Conservation (phyloP, 768 basidiomycete genomes). For the Naganishia friedmannii region DNA sequence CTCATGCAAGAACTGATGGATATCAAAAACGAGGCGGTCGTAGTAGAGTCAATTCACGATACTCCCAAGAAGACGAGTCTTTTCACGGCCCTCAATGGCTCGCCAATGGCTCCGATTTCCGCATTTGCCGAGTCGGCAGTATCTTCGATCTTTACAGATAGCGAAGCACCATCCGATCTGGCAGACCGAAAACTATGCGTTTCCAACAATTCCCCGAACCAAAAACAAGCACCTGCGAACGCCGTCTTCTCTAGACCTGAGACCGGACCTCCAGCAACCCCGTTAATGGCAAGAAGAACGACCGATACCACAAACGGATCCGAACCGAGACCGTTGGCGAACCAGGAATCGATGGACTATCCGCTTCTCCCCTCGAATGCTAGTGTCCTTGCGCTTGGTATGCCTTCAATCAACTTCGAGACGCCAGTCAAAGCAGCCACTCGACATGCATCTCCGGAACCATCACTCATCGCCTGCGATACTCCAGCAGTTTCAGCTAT, state of each 20-base stretch:
- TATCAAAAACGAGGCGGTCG: slow-evolving; percentile 11
- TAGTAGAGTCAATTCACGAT: not conserved
- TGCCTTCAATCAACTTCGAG: slow-evolving; percentile 1
- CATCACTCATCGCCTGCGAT: not conserved
- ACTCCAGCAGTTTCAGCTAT: not conserved
- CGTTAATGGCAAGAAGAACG: not conserved
- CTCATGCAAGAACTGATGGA: slow-evolving; percentile 21
- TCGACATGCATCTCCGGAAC: too few species aligned
- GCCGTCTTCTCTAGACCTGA: not conserved
- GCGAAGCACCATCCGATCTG: not conserved
- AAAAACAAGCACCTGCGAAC: not conserved
- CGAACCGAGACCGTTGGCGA: not conserved
- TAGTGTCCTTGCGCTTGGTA: not conserved
- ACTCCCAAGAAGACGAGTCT: slow-evolving; percentile 6
- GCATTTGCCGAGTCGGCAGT: slow-evolving; percentile 4
- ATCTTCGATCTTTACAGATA: slow-evolving; percentile 11
- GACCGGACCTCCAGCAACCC: not conserved
- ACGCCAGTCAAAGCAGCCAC: not conserved
- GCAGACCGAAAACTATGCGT: too few species aligned
- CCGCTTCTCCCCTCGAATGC: slow-evolving; percentile 12
- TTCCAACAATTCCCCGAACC: not conserved
- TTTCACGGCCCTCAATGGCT: not conserved
- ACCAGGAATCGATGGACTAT: not conserved
- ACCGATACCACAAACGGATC: not conserved
- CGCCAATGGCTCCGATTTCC: not conserved